Evolutionary conservation across 1,284 basidiomycete species (phyloP), one percentile per base, ranked within the genome.

Genomic region (Albatrellus sp.): DNA sequence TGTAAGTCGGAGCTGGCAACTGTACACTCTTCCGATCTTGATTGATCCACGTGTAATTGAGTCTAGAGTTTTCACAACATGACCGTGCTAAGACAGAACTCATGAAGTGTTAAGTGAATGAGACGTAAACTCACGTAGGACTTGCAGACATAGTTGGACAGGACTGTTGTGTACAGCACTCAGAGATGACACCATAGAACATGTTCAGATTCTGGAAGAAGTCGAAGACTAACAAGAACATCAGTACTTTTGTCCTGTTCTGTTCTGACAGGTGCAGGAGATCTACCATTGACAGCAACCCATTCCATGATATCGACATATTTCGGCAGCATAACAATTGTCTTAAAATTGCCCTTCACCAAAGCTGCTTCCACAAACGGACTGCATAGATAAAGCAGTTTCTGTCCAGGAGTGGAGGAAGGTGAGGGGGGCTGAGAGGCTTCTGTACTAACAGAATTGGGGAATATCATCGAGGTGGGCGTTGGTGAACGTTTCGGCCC

Each of bases 21-120:
- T 94, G 81, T 35, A 98, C 89, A 53, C 85, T 87, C 60, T 93
- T 93, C 46, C 92, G 86, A 62, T 89, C 89, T 57, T 89, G 83
- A 65, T 97, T 96, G 56, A 96, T 88, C 94, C 94, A 99, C 3
- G 92, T 93, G 66, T 98, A 98, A 64, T 88, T 94, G 58, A 98
- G 73, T 46, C 91, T 93, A 59, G 40, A 2, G 24, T 44, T 50
- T 36, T 43, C 42, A 44, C 40, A 38, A 48, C 24, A n/a, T n/a
- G n/a, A n/a, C n/a, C n/a, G n/a, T n/a, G n/a, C n/a, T n/a, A n/a
- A n/a, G 43, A 13, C 6, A 13, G 39, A 38, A 37, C 41, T 31
- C 41, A 46, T 10, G 36, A 32, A 20, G 24, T 33, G 40, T 9
- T 42, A 17, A 2, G n/a, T 12, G 32, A 34, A 35, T 2, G 31